A percentile compares a stretch with the other conserved stretches of the same genome.
Evolutionary conservation across 169 alveolate genomes (phyloP).

Genomic region (Cryptosporidium tyzzeri): DNA sequence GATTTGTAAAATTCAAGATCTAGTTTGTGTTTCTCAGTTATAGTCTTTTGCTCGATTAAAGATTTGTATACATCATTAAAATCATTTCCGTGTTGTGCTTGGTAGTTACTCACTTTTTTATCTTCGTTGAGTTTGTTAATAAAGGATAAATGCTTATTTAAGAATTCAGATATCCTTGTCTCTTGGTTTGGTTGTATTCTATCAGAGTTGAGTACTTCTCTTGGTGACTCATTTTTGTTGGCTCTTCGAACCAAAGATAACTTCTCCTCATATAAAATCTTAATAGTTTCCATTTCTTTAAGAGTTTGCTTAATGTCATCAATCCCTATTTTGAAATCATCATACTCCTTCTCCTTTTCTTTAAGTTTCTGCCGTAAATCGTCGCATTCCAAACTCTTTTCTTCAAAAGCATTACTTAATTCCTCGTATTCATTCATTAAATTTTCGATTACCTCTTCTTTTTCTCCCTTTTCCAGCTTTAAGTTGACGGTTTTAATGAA

Average conservation of each 20-base stretch:
- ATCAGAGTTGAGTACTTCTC: not conserved
- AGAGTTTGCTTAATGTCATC: constrained; percentile 19
- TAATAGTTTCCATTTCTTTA: constrained; percentile 37
- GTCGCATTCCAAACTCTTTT: constrained; percentile 66
- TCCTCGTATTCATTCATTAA: constrained; percentile 69
- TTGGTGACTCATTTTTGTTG: not conserved
- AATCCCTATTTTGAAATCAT: constrained; percentile 18
- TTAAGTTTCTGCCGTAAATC: not conserved
- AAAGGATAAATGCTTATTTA: not conserved
- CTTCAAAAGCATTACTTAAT: constrained; percentile 74
- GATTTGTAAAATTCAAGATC: constrained; percentile 43
- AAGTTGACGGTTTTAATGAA: not conserved
- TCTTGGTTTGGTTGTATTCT: not conserved
- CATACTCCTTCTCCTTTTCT: constrained; percentile 30
- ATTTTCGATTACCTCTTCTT: constrained; percentile 18
- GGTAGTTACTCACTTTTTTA: not conserved
- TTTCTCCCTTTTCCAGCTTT: not conserved
- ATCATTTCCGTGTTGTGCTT: not conserved
- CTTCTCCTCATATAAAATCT: constrained; percentile 52
- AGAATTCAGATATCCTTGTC: not conserved
- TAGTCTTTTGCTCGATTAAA: not conserved
- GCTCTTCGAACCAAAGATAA: constrained; percentile 37
- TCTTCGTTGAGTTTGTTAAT: not conserved
- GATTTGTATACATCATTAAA: not conserved
- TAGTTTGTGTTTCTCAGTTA: not conserved